Percentiles rank a stretch among this genome's conserved stretches.
Conservation (phyloP, 2,329 filamentous ascomycete species). For the Alternaria gaisen region DNA sequence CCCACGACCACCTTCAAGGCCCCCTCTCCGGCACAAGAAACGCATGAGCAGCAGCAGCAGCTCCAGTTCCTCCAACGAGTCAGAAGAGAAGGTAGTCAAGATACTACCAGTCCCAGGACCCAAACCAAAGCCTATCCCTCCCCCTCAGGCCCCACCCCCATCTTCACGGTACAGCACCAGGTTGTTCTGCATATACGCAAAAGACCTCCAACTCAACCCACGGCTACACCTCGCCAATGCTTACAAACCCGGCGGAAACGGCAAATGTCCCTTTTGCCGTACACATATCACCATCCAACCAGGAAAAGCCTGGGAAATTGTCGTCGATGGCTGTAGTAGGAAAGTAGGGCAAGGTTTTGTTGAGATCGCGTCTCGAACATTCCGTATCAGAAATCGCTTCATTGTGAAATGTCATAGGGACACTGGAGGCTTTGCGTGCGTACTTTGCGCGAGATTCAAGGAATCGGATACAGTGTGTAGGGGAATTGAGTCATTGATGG, state of each 20-base stretch:
- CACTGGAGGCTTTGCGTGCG: conserved; percentile 41
- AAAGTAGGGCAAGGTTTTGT: conserved; percentile 9
- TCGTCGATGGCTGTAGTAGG: conserved; percentile 20
- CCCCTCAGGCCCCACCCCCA: neutral
- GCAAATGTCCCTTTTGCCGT: conserved; percentile 42
- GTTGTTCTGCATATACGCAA: conserved; percentile 46
- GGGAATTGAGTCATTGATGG: conserved; percentile 36
- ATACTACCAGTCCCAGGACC: neutral
- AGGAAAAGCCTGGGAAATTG: conserved; percentile 44
- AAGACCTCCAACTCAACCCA: conserved; percentile 36
- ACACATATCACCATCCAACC: conserved; percentile 29
- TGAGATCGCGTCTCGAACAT: conserved; percentile 22
- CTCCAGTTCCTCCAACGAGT: conserved; percentile 14
- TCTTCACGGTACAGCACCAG: conserved; percentile 9
- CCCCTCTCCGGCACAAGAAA: conserved; percentile 14
- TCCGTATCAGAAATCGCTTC: conserved; percentile 41
- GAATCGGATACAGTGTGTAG: conserved; percentile 41
- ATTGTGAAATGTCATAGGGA: conserved; percentile 45
- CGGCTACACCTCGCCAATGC: conserved; percentile 34
- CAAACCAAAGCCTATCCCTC: conserved; percentile 5
- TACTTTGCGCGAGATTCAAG: conserved; percentile 37
- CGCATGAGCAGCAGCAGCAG: conserved; percentile 13
- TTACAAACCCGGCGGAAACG: conserved; percentile 35
- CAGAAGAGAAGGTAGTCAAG: conserved; percentile 13
- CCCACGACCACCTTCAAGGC: conserved; percentile 13